Conservation (phyloP, 306 rosid species). For the Castanopsis chinensis region DNA sequence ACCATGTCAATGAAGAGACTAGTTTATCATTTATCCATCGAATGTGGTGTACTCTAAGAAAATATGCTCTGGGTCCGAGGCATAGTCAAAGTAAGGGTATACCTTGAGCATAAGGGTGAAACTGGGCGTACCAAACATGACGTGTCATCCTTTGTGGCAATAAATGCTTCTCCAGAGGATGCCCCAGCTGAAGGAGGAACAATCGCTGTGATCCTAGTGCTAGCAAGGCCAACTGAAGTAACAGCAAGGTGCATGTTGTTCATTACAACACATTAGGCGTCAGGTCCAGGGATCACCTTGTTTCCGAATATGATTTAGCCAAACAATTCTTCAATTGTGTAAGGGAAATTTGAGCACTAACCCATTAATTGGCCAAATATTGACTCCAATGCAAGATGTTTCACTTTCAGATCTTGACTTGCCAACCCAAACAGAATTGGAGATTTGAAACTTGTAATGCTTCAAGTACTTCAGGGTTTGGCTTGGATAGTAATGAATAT, state of each 20-base stretch:
- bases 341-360: neutral
- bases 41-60: slow-evolving; percentile 17
- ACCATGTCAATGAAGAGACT: slow-evolving; percentile 5
- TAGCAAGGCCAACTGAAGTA: neutral
- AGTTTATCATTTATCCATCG: neutral
- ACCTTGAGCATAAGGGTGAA: slow-evolving; percentile 23
- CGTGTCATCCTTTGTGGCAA: slow-evolving; percentile 1
- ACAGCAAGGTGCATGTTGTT: neutral
- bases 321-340: too few relatives aligned
- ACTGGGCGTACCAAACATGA: neutral
- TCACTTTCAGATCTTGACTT: neutral
- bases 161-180: neutral
- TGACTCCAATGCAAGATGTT: neutral
- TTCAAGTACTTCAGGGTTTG: neutral
- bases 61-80: neutral
- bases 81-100: slow-evolving; percentile 18
- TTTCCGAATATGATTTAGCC: neutral
- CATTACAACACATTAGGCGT: neutral
- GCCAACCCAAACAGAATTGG: neutral
- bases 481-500: neutral
- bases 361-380: neutral
- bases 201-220: neutral
- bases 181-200: neutral
- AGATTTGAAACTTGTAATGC: neutral
- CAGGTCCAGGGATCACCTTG: neutral